Evolutionary conservation across 2,329 filamentous ascomycete species (phyloP), one percentile per base, ranked within the genome.

Genomic region (Pseudopithomyces maydicus): DNA sequence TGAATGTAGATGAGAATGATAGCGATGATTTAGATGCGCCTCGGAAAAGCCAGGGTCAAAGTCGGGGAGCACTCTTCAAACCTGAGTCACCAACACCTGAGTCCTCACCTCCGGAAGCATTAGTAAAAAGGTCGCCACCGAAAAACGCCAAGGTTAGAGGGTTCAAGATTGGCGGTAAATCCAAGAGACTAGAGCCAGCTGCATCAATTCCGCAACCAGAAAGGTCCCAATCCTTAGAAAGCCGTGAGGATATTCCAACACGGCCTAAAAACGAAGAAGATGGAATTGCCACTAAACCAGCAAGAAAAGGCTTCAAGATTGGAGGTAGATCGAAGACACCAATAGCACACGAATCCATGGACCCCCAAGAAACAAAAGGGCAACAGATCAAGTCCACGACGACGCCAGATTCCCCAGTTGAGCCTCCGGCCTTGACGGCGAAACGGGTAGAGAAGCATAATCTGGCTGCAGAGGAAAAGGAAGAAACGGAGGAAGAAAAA

Each of bases 401-500:
- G 7, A 56, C 54, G n/a, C 32, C 50, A 26, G 64, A 60, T 1
- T 58, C 62, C 6, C 58, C 56, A 39, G 19, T 55, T 44, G 46
- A 54, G 8, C 49, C 58, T 11, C 62, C 62, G 3, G 62, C 58
- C 11, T 64, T 64, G 2, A 41, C 55, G 2, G 42, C 42, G 1
- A 32, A 33, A 7, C 36, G 26, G 3, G 10, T 35, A 7, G 52
- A 56, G 12, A 62, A 60, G 20, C 58, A 64, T 32, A 32, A 29
- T 8, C 42, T 55, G 4, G 39, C 52, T 10, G 61, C 66, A 35
- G 59, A 70, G 23, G 42, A 60, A 6, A 54, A 55, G 19, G 71
- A 74, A 52, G 72, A 76, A 46, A 74, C 81, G 2, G 80, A 80
- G 10, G 76, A 83, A 57, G 80, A 87, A 55, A 80, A 79, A 52